A percentile compares a stretch with the other conserved stretches of the same genome.
phyloP scores from a whole-genome alignment of 805 yeast species.

The Limtongia smithiae region DNA sequence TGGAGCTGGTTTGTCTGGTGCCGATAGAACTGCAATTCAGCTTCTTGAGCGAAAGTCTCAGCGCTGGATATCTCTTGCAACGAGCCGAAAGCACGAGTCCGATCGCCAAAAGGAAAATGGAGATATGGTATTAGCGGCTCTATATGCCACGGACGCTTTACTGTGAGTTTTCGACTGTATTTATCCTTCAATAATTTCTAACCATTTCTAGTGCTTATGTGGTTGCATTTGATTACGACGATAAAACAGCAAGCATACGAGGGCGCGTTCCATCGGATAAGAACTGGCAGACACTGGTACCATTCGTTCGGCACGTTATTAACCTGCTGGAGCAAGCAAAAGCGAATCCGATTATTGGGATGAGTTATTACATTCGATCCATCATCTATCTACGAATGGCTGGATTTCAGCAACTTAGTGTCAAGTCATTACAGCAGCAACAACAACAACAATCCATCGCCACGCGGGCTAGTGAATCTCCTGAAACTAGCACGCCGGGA shows the following conservation, averaged over 20 bases:
- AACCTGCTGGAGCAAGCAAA: conserved; percentile 23
- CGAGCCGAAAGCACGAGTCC: conserved; percentile 41
- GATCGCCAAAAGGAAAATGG: conserved; percentile 36
- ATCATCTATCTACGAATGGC: conserved; percentile 28
- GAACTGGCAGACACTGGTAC: conserved; percentile 29
- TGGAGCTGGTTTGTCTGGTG: no score
- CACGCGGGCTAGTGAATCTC: background rate
- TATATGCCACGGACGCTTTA: conserved; percentile 41
- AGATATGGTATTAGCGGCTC: conserved; percentile 36
- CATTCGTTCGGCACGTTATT: conserved; percentile 25
- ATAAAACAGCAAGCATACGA: conserved; percentile 16
- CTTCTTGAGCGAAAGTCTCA: conserved; percentile 19
- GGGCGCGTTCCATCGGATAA: conserved; percentile 24
- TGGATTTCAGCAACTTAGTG: conserved; percentile 14
- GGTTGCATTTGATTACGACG: conserved; percentile 32
- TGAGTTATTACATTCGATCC: conserved; percentile 30
- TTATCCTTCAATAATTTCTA: background rate
- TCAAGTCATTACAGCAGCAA: conserved; percentile 9
- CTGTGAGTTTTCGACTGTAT: conserved; percentile 26
- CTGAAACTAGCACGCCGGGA: conserved; percentile 4
- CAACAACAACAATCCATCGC: conserved; percentile 1
- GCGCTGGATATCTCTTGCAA: conserved; percentile 41
- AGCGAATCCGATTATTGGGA: conserved; percentile 22
- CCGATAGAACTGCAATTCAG: conserved; percentile 30
- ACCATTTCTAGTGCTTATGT: conserved; percentile 22